phyloP scores from a whole-genome alignment of 1,139 yeast species.

The Diutina rugosa region DNA sequence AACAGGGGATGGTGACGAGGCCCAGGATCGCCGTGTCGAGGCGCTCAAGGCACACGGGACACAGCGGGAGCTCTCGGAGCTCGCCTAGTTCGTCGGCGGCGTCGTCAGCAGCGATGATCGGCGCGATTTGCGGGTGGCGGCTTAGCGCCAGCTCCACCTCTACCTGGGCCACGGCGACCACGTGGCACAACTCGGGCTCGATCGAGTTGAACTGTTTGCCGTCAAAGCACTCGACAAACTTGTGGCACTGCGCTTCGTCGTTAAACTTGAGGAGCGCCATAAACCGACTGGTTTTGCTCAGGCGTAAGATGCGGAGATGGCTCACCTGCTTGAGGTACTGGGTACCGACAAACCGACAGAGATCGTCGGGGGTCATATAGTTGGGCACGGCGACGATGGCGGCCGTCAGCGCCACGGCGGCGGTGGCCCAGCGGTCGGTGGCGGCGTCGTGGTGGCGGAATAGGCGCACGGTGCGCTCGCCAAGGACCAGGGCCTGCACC shows the following conservation, averaged over 20 bases:
- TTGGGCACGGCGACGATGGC: constrained; percentile 80
- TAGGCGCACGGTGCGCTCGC: not conserved
- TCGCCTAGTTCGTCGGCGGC: not conserved
- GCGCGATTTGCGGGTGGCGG: constrained; percentile 22
- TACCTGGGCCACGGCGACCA: constrained; percentile 54
- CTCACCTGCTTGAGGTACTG: constrained; percentile 42
- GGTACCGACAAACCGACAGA: constrained; percentile 69
- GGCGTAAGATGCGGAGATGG: constrained; percentile 61
- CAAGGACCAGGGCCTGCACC: not conserved
- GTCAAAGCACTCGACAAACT: constrained; percentile 53
- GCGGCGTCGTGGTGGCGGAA: not conserved
- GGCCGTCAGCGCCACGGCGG: constrained; percentile 24
- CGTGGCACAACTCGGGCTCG: constrained; percentile 85
- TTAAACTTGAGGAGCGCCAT: constrained; percentile 70
- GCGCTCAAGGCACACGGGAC: constrained; percentile 87
- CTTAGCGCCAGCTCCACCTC: not conserved
- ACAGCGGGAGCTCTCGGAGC: constrained; percentile 61
- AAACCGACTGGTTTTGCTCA: constrained; percentile 57
- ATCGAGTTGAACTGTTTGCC: constrained; percentile 72
- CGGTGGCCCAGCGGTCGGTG: not conserved
- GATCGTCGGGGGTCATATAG: constrained; percentile 75
- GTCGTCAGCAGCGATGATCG: constrained; percentile 38
- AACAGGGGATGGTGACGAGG: constrained; percentile 77
- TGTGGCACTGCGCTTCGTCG: constrained; percentile 38
- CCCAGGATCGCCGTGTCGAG: constrained; percentile 82